Percentiles rank a stretch among this genome's conserved stretches.
These are phyloP conservation scores for Mucor circinelloides DNA, from an alignment of 371 early-diverging fungal species.

Conservation along the genomic window DNA sequence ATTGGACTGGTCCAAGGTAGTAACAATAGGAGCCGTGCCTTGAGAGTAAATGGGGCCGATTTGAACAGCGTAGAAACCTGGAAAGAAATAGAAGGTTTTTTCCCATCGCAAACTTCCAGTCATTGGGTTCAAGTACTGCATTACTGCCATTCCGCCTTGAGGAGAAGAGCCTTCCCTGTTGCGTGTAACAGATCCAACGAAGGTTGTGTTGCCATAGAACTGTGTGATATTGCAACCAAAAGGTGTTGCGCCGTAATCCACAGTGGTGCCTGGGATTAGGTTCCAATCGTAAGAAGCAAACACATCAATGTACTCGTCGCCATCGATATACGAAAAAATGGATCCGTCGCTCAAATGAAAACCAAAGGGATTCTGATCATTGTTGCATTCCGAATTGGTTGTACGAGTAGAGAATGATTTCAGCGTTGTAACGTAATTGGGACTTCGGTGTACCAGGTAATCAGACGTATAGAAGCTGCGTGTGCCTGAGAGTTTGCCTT, in stretches of 20 bases:
- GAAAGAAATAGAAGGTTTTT: slow-evolving; percentile 36
- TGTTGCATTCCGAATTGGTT: slow-evolving; percentile 33
- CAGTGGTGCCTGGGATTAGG: slow-evolving; percentile 35
- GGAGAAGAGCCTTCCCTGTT: background rate
- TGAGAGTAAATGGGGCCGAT: slow-evolving; percentile 11
- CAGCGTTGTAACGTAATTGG: slow-evolving; percentile 23
- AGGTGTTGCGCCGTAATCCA: slow-evolving; percentile 26
- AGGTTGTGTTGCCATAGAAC: slow-evolving; percentile 22
- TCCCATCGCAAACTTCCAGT: slow-evolving; percentile 22
- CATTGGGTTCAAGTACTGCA: slow-evolving; percentile 35
- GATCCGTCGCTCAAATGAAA: slow-evolving; percentile 37
- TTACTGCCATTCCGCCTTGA: slow-evolving; percentile 28
- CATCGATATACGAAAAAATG: slow-evolving; percentile 29
- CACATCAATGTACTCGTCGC: slow-evolving; percentile 30
- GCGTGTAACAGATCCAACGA: slow-evolving; percentile 31
- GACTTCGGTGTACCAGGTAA: slow-evolving; percentile 26
- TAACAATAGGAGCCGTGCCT: slow-evolving; percentile 2
- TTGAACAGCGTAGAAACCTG: slow-evolving; percentile 31
- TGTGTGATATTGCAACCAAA: slow-evolving; percentile 28
- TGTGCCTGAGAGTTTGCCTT: slow-evolving; percentile 22
- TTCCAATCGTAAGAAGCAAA: slow-evolving; percentile 41
- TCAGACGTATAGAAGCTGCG: slow-evolving; percentile 15
- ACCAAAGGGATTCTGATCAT: slow-evolving; percentile 33
- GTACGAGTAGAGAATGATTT: slow-evolving; percentile 36
- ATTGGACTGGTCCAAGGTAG: slow-evolving; percentile 32